Evolutionary conservation across 768 basidiomycete species (phyloP).

Genomic region (Phaeotremella fagi): DNA sequence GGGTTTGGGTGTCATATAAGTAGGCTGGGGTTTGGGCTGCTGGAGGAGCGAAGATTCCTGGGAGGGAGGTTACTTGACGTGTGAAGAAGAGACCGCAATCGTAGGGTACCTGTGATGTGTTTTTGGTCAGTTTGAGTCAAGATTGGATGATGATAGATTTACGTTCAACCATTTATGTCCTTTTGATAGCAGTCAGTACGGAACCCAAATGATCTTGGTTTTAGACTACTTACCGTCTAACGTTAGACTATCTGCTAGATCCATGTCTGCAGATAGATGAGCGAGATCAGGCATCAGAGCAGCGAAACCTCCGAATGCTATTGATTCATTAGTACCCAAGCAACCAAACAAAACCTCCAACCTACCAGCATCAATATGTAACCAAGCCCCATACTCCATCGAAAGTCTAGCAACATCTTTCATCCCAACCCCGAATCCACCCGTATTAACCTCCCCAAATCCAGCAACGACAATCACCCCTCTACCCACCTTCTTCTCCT

Average conservation of each 20-base stretch:
- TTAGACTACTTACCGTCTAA: conserved; percentile 46
- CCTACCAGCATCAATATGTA: conserved; percentile 53
- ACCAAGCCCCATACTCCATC: conserved; percentile 49
- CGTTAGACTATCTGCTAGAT: conserved; percentile 50
- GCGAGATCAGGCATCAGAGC: conserved; percentile 46
- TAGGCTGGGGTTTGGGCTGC: conserved; percentile 48
- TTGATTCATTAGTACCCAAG: conserved; percentile 14
- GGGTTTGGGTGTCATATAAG: conserved; percentile 24
- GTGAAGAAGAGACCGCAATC: conserved; percentile 52
- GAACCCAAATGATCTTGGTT: background rate
- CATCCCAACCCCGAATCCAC: conserved; percentile 47
- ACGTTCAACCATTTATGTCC: conserved; percentile 52
- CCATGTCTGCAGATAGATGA: conserved; percentile 43
- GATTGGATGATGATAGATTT: conserved; percentile 23
- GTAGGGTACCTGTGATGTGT: conserved; percentile 43
- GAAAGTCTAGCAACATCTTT: conserved; percentile 46
- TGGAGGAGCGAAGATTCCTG: conserved; percentile 48
- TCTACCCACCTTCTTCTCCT: conserved; percentile 34
- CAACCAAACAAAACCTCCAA: background rate
- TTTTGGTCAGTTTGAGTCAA: background rate
- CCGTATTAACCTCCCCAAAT: conserved; percentile 53
- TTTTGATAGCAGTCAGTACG: conserved; percentile 2
- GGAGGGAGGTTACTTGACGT: conserved; percentile 32
- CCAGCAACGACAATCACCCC: conserved; percentile 45
- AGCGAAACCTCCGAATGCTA: conserved; percentile 53